Percentiles rank a stretch among this genome's conserved stretches.
phyloP scores from a whole-genome alignment of 2,329 filamentous ascomycete genomes.

The Cordyceps farinosa region DNA sequence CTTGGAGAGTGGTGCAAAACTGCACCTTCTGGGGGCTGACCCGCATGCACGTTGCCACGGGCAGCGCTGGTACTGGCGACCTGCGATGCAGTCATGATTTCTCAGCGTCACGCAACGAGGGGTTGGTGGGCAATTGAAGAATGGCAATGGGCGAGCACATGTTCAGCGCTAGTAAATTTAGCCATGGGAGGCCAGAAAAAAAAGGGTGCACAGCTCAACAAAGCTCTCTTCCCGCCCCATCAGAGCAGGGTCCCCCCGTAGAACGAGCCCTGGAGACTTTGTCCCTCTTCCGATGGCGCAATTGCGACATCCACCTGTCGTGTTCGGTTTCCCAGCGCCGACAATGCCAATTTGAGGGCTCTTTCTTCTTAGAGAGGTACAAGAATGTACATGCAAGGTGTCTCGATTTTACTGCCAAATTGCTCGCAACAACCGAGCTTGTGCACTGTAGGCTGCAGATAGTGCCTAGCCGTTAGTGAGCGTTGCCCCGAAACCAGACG shows the following conservation, averaged over 20 bases:
- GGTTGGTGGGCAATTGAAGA: not conserved
- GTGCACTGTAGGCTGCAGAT: not conserved
- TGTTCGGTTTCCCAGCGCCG: not conserved
- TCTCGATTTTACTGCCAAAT: too few species aligned
- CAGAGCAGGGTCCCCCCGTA: too few species aligned
- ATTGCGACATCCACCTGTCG: conserved; percentile 14
- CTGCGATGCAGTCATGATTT: not conserved
- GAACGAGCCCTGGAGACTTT: not conserved
- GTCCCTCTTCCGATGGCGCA: conserved; percentile 15
- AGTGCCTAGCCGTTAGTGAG: too few species aligned
- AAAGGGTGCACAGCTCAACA: not conserved
- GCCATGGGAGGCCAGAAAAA: not conserved
- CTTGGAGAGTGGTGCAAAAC: not conserved
- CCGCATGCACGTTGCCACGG: conserved; percentile 15
- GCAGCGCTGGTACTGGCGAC: conserved; percentile 16
- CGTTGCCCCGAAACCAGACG: conserved; percentile 1
- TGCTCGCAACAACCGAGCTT: too few species aligned
- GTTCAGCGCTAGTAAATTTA: not conserved
- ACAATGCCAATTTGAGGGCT: not conserved
- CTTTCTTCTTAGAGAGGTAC: not conserved
- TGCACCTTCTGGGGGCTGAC: not conserved
- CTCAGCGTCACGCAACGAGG: conserved; percentile 5
- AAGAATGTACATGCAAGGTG: not conserved
- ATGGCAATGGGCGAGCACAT: not conserved
- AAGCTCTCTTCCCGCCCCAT: not conserved